phyloP scores from a whole-genome alignment of 2,329 filamentous ascomycete genomes.

The Talaromyces sp. region DNA sequence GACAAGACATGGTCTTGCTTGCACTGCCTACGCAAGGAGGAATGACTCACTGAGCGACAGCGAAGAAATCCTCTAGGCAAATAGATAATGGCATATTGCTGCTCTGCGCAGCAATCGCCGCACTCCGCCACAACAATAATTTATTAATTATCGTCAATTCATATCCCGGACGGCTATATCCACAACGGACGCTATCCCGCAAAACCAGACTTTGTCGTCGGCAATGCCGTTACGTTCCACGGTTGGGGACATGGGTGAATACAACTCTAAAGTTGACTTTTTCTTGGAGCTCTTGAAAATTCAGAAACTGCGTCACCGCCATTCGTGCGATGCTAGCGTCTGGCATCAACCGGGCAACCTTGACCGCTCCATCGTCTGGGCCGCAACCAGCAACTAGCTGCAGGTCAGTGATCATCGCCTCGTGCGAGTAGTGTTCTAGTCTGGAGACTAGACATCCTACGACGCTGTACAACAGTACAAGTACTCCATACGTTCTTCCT shows the following conservation, averaged over 20 bases:
- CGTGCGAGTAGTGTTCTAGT: background rate
- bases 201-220: conserved; percentile 2
- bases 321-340: conserved; percentile 3
- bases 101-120: background rate
- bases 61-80: background rate
- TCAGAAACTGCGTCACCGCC: conserved; percentile 3
- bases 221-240: background rate
- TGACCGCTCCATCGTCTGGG: conserved; percentile 9
- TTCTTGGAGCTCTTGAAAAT: background rate
- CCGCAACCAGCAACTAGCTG: conserved; percentile 2
- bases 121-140: background rate
- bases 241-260: background rate
- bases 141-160: background rate
- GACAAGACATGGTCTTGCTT: background rate
- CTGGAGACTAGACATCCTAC: background rate
- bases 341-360: conserved; percentile 9
- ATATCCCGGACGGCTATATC: background rate
- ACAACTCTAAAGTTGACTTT: background rate
- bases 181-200: conserved; percentile 9
- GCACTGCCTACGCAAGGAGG: background rate
- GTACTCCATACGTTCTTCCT: background rate
- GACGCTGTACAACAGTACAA: too few species aligned
- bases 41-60: background rate
- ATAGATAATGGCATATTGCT: background rate
- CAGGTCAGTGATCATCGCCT: background rate